Base-by-base conservation (phyloP, 2,329 filamentous ascomycete genomes). In the Blastomyces percursus region DNA sequence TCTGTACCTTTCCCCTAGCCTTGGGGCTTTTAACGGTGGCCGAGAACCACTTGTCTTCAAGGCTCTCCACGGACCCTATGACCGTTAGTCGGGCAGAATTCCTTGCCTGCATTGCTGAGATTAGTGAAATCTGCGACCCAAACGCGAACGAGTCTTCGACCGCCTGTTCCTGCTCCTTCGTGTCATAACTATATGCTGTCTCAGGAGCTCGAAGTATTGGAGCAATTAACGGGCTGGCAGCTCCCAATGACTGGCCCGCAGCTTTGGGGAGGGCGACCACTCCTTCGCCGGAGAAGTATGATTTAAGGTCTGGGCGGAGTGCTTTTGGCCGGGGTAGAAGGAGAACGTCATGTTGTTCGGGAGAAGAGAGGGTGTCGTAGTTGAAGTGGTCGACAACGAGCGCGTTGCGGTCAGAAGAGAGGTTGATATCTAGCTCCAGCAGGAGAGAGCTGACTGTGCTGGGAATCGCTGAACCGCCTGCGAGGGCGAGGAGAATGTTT, bases 331-430 rank as follows among this genome's bases (percentile, higher is more conserved):
- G 81, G 52, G 89, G 84, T 60, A 96, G 78, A 38, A 96, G 82
- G 54, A 99, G 81, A 38, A 96, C 89, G 76, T 97, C 91, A 77
- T 99, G 94, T 72, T 86, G 84, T 67, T 96, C 91, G 59, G 86
- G 72, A 4, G 93, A 88, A 50, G 88, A 90, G 40, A 83, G 69
- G 62, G 83, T 81, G 72, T 97, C 93, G 78, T 94, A 94, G 79
- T 90, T 89, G 85, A 97, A 96, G 80, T 99, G 94, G 77, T 97
- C 94, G 65, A 97, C 87, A 6, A 96, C 88, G 63, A 93, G 80
- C 63, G 90, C 86, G 62, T 88, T 90, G 71, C 92, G 90, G 76
- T 96, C 93, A 44, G 85, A 78, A 48, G 94, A 90, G n/a, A 96
- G 84, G 68, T 86, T 81, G 71, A 99, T 89, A 73, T 96, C 93